Percentiles rank a stretch among this genome's conserved stretches.
Conservation (phyloP, 768 basidiomycete genomes). For the Hypsizygus marmoreus region DNA sequence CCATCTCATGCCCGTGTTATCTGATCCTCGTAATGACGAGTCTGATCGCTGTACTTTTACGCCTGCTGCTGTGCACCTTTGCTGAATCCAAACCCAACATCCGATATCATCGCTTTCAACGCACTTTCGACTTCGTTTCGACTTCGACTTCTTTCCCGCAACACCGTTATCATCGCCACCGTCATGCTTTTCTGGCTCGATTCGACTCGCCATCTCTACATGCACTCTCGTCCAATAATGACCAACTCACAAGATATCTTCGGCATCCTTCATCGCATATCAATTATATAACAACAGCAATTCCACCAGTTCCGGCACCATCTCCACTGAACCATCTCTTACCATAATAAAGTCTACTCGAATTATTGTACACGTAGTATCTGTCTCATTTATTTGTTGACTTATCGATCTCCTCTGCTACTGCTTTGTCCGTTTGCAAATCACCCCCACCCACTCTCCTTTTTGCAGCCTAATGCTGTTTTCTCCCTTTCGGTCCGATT, state of each 20-base stretch:
- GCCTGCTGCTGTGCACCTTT: constrained; percentile 17
- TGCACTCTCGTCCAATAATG: too few species aligned
- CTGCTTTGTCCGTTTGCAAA: too few species aligned
- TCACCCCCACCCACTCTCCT: constrained; percentile 3
- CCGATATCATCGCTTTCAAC: constrained; percentile 3
- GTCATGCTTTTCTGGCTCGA: background rate
- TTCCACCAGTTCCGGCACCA: background rate
- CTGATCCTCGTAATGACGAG: constrained; percentile 32
- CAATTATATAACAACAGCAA: background rate
- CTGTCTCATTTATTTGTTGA: constrained; percentile 31
- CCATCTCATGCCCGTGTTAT: constrained; percentile 64
- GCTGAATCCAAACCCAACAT: too few species aligned
- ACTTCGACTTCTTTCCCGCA: background rate
- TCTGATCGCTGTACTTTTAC: constrained; percentile 34
- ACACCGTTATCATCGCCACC: background rate
- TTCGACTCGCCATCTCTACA: background rate
- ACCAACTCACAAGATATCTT: too few species aligned
- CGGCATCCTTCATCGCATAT: background rate
- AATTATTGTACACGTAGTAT: constrained; percentile 11
- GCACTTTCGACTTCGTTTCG: constrained; percentile 1
- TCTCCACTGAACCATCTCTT: background rate
- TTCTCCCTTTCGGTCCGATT: constrained; percentile 5
- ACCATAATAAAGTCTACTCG: background rate
- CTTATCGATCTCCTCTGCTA: constrained; percentile 18
- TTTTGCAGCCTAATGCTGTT: constrained; percentile 9